Base-by-base conservation (phyloP, 257 asterid genomes). In the Lavandula angustifolia region DNA sequence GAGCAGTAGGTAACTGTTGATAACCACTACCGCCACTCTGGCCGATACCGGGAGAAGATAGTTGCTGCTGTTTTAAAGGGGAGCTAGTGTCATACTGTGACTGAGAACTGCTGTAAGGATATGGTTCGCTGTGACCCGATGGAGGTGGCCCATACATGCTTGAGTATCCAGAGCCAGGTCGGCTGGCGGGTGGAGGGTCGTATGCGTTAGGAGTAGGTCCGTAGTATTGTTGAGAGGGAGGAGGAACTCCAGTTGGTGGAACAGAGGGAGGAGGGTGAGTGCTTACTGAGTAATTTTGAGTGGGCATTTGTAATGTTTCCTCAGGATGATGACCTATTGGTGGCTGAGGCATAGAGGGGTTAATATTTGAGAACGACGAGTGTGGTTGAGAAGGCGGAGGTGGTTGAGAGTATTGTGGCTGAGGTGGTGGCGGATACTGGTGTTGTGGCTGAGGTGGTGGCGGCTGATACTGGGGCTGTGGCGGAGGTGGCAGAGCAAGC, bases 1-100 rank as follows among this genome's bases (percentile, higher is more conserved):
- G 75, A 42, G 99, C 96, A 38, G 98, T 86, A 53, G 96, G 98
- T 32, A 94, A 85, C 80, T 90, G 98, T 0, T 89, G 95, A 48
- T 92, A 87, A 53, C 90, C 78, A 68, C 79, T 73, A 69, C 87
- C 86, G 70, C 82, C 84, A 77, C 86, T 55, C 71, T 80, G 89
- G 67, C 85, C 69, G 65, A 73, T 64, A 42, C 72, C 62, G 42
- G 83, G 67, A 70, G 86, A 73, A 33, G 84, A 50, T 71, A 59
- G 71, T 40, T 84, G 95, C 54, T 73, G 94, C 7, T 77, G 55
- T 62, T 85, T 86, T 82, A 70, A 63, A 11, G 87, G 85, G 48
- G 87, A 76, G 71, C 86, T 70, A 58, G 85, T 61, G 17, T 84
- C 87, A 66, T 88, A 82, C 54, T 79, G 85, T 32, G 90, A 66